phyloP scores from a whole-genome alignment of 306 rosid species.

The Prunus campanulata region DNA sequence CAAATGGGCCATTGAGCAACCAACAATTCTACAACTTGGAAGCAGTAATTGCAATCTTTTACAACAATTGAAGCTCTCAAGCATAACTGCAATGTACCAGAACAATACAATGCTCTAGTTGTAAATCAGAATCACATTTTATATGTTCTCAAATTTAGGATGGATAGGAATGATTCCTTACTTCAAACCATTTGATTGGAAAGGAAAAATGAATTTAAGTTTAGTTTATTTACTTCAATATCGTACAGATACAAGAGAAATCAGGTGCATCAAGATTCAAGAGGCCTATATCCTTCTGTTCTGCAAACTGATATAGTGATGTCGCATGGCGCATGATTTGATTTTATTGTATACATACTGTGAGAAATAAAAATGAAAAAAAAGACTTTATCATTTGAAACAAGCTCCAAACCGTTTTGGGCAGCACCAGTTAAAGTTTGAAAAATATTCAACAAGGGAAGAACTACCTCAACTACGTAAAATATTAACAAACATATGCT shows the following conservation, averaged over 20 bases:
- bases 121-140: no score
- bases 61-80: not conserved
- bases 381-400: not conserved
- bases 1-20: not conserved
- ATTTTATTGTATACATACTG: not conserved
- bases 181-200: not conserved
- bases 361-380: not conserved
- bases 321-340: not conserved
- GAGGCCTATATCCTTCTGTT: not conserved
- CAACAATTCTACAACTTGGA: not conserved
- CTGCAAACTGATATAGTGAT: not conserved
- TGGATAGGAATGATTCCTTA: no score
- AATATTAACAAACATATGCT: slow-evolving; percentile 35
- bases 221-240: slow-evolving; percentile 7
- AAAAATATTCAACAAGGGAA: slow-evolving; percentile 20
- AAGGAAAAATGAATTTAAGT: not conserved
- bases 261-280: not conserved
- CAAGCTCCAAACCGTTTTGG: slow-evolving; percentile 1
- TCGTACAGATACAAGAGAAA: slow-evolving; percentile 8
- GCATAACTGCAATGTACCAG: not conserved
- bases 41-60: not conserved
- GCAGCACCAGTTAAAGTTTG: slow-evolving; percentile 31
- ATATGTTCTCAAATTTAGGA: no score
- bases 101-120: not conserved
- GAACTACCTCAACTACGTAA: slow-evolving; percentile 29